These are phyloP conservation scores for Phytophthora pluvialis DNA, from an alignment of 352 stramenopile species.

Conservation along the genomic window DNA sequence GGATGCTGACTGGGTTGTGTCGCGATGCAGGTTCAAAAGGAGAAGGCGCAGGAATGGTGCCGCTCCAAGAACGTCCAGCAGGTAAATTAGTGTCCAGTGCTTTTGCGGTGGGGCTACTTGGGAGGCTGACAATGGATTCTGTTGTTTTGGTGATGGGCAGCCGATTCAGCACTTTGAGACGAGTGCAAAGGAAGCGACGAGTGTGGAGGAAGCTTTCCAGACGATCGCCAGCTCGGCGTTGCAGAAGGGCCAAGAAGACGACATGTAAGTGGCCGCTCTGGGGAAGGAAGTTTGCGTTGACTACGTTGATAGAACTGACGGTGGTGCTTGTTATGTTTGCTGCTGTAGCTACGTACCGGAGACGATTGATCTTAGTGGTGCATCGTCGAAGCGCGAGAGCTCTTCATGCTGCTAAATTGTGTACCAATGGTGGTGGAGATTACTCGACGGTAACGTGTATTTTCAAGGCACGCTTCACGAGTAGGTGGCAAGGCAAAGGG, in stretches of 20 bases:
- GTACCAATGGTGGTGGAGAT: conserved; percentile 8
- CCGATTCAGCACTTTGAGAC: conserved; percentile 98
- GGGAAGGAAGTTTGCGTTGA: not conserved
- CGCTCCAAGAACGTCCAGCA: conserved; percentile 85
- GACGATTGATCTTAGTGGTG: conserved; percentile 86
- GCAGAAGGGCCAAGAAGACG: conserved; percentile 86
- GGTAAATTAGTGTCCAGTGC: conserved; percentile 21
- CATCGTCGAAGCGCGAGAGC: conserved; percentile 70
- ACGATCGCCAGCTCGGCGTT: conserved; percentile 92
- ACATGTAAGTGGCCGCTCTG: conserved; percentile 62
- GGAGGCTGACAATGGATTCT: not conserved
- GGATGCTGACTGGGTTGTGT: conserved; percentile 3
- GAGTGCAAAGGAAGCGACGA: conserved; percentile 97
- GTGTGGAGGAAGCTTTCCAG: conserved; percentile 97
- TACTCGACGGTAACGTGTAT: not conserved
- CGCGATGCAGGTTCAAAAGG: conserved; percentile 63
- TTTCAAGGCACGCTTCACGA: not conserved
- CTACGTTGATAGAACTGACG: not conserved
- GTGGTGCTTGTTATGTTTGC: conserved; percentile 1
- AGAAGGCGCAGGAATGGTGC: conserved; percentile 95
- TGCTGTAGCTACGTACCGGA: conserved; percentile 76
- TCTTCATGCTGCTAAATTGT: conserved; percentile 72
- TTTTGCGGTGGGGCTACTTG: not conserved
- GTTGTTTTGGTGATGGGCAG: conserved; percentile 36
- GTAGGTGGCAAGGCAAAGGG: conserved; percentile 1